Percentiles rank a stretch among this genome's conserved stretches.
These are phyloP conservation scores for Stellera chamaejasme DNA, from an alignment of 345 rosid genomes.

Conservation along the genomic window DNA sequence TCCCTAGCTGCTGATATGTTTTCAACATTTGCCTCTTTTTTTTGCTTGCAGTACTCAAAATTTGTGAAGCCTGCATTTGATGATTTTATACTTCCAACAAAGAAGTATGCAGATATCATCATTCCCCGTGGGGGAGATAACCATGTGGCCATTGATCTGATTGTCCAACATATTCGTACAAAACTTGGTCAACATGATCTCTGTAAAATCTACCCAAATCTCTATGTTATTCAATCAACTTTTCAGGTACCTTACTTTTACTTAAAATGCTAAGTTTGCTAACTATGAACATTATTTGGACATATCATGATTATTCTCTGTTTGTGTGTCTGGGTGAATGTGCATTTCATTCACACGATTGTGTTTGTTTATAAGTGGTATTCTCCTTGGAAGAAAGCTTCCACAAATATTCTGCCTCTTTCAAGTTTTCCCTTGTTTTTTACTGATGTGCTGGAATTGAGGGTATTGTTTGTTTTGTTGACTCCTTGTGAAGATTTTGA, in stretches of 20 bases:
- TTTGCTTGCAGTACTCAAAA: conserved; percentile 78
- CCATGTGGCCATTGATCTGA: conserved; percentile 95
- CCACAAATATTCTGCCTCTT: not conserved
- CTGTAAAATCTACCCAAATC: conserved; percentile 95
- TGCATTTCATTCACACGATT: too few species aligned
- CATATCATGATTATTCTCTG: not conserved
- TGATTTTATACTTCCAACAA: conserved; percentile 98
- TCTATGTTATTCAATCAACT: conserved; percentile 90
- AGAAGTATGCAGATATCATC: conserved; percentile 95
- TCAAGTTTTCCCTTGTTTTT: not conserved
- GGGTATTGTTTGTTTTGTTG: too few species aligned
- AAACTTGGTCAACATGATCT: conserved; percentile 98
- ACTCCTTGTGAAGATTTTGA: conserved; percentile 1
- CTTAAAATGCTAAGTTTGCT: conserved; percentile 4
- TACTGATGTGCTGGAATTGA: not conserved
- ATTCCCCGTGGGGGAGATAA: conserved; percentile 99
- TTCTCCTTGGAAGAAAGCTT: not conserved
- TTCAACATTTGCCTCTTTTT: conserved; percentile 10
- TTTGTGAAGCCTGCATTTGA: conserved; percentile 99
- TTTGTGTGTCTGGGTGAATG: not conserved
- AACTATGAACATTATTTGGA: not conserved
- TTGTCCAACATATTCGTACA: conserved; percentile 95
- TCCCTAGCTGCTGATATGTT: conserved; percentile 5
- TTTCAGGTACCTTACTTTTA: conserved; percentile 59
- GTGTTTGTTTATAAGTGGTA: not conserved